These are phyloP conservation scores for Tricholoma flavovirens DNA, from an alignment of 768 basidiomycete genomes.

Conservation along the genomic window DNA sequence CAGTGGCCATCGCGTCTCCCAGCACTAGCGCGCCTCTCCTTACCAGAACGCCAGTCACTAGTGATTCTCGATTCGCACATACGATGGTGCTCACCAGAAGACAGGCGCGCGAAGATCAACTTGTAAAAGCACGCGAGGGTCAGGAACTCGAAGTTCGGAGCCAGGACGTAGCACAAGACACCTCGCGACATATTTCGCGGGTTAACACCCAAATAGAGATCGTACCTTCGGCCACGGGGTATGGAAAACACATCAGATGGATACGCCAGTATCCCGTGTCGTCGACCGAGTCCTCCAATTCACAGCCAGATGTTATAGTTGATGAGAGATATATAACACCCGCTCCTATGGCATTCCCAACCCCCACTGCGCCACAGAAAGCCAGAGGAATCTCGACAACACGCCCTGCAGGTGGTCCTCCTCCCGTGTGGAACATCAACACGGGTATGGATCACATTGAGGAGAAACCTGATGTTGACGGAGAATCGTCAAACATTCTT, in stretches of 20 bases:
- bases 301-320: neutral
- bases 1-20: neutral
- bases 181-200: neutral
- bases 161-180: neutral
- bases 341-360: neutral
- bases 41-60: neutral
- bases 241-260: slow-evolving; percentile 3
- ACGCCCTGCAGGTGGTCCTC: neutral
- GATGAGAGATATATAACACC: neutral
- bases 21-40: neutral
- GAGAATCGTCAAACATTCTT: neutral
- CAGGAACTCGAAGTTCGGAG: neutral
- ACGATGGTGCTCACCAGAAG: neutral
- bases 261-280: neutral
- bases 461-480: neutral
- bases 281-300: neutral
- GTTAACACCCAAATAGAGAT: neutral
- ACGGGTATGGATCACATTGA: neutral
- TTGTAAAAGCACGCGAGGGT: neutral
- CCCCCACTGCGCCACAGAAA: neutral
- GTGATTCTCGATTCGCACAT: neutral
- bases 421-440: neutral
- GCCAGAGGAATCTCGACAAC: neutral
- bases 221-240: neutral
- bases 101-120: neutral